Base-by-base conservation (phyloP, 129 eudicot species). In the Artemisia tridentata region DNA sequence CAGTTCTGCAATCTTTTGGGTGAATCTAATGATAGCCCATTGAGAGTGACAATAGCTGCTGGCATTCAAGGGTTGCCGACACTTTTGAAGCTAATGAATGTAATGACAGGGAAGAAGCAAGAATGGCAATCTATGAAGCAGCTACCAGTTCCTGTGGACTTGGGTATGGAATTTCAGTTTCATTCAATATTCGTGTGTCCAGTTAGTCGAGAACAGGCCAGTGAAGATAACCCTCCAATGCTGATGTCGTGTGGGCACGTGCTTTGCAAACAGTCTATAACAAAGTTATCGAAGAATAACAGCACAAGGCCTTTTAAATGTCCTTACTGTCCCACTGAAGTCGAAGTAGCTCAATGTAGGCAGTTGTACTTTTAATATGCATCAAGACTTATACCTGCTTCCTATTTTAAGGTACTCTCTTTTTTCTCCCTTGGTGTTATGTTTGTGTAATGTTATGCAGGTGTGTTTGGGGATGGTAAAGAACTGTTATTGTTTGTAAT, bases 171-270 rank as follows among this genome's bases (percentile, higher is more conserved):
- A 48, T 90, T 87, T 63, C 96, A 89, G 79, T 93, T 93, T 70
- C 98, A 89, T 49, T 87, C 96, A 1, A 65, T 93, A 34, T 93
- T 93, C 59, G 98, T 92, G 47, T 92, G 98, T 57, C 98, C 98
- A 1, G 98, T 92, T 74, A 89, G 96, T 66, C 78, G 98, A 48
- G 98, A 92, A n/a, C 95, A 85, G 77, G 98, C 91, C 13, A 83
- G 86, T 19, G 98, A 92, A 55, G 98, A 92, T 68, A 92, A 92
- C 58, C 98, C 98, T 8, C 90, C 98, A 16, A 89, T 92, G 98
- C 71, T 89, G 75, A 67, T 92, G 88, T 66, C 95, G 6, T 92
- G 98, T 63, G 98, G 98, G 64, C 98, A 91, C 64, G 97, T 91
- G 18, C 84, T 91, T 8, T 91, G 92, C 74, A 91, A 84, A 84